A percentile compares a stretch with the other conserved stretches of the same genome.
Conservation (phyloP, 2,329 filamentous ascomycete genomes). For the Aspergillus vadensis region DNA sequence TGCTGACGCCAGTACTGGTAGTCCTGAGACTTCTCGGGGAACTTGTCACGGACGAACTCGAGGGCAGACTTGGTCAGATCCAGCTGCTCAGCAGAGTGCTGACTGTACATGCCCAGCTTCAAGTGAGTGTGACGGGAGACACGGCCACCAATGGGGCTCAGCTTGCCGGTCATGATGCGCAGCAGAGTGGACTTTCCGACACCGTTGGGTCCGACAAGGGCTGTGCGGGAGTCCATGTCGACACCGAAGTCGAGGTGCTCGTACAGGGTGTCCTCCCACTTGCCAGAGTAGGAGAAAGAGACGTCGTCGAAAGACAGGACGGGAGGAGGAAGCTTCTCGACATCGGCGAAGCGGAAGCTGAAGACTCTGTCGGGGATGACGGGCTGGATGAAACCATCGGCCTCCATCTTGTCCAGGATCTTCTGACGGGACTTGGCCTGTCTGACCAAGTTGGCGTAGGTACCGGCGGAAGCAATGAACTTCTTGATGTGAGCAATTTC, state of each 20-base stretch:
- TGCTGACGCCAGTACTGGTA: constrained; percentile 99
- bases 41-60: constrained; percentile 97
- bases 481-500: constrained; percentile 99
- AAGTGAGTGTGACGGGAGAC: constrained; percentile 95
- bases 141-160: constrained; percentile 77
- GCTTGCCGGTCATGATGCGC: constrained; percentile 92
- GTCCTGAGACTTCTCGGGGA: constrained; percentile 83
- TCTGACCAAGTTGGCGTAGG: constrained; percentile 97
- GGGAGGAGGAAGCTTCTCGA: constrained; percentile 97
- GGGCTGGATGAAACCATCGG: constrained; percentile 95
- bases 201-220: constrained; percentile 97
- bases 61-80: constrained; percentile 97
- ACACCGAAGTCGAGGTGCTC: constrained; percentile 97
- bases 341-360: constrained; percentile 96
- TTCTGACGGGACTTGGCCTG: constrained; percentile 99
- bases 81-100: constrained; percentile 97
- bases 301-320: constrained; percentile 96
- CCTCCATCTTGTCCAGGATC: constrained; percentile 99
- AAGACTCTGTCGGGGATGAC: constrained; percentile 85
- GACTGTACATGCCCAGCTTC: constrained; percentile 96
- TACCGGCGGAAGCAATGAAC: constrained; percentile 99
- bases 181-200: constrained; percentile 97
- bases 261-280: constrained; percentile 88
- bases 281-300: constrained; percentile 95
- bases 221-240: constrained; percentile 98